Conservation (phyloP, 2,329 filamentous ascomycete genomes). For the Emmonsiellopsis sp. region DNA sequence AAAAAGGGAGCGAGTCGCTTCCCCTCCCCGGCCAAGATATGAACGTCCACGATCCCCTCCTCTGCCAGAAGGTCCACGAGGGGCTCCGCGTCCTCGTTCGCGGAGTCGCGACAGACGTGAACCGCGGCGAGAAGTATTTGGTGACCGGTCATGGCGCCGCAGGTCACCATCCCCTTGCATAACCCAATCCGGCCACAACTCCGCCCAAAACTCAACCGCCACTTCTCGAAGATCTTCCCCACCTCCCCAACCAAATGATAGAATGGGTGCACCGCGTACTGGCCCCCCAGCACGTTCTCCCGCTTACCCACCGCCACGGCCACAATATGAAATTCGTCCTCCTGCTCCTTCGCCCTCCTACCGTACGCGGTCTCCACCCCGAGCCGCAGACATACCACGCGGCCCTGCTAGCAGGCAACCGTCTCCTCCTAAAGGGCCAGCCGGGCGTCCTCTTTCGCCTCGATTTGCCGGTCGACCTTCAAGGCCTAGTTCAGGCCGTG, state of each 20-base stretch:
- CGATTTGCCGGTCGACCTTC: conserved; percentile 10
- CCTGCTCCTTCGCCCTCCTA: conserved; percentile 11
- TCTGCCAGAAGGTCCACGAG: conserved; percentile 25
- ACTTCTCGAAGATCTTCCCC: conserved; percentile 57
- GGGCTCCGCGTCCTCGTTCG: conserved; percentile 37
- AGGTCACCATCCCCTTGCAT: conserved; percentile 45
- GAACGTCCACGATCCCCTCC: conserved; percentile 37
- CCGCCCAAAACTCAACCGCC: conserved; percentile 45
- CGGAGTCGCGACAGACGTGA: conserved; percentile 46
- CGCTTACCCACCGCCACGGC: conserved; percentile 10
- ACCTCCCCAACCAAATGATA: conserved; percentile 37
- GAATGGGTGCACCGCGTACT: conserved; percentile 18
- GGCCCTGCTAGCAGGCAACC: conserved; percentile 1
- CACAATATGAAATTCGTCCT: conserved; percentile 4
- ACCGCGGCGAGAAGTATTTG: conserved; percentile 39
- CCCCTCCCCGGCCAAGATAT: conserved; percentile 21
- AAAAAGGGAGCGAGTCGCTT: conserved; percentile 26
- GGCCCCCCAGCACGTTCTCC: conserved; percentile 18
- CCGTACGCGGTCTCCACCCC: conserved; percentile 9
- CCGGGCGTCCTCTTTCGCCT: conserved; percentile 6
- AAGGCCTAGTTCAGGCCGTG: conserved; percentile 8
- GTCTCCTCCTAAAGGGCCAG: conserved; percentile 8
- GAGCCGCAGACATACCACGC: neutral
- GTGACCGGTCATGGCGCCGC: conserved; percentile 44
- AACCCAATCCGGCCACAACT: conserved; percentile 39